Evolutionary conservation across 176 grass and related monocot genomes (phyloP), one percentile per base, ranked within the genome.

Genomic region (Oryza punctata): DNA sequence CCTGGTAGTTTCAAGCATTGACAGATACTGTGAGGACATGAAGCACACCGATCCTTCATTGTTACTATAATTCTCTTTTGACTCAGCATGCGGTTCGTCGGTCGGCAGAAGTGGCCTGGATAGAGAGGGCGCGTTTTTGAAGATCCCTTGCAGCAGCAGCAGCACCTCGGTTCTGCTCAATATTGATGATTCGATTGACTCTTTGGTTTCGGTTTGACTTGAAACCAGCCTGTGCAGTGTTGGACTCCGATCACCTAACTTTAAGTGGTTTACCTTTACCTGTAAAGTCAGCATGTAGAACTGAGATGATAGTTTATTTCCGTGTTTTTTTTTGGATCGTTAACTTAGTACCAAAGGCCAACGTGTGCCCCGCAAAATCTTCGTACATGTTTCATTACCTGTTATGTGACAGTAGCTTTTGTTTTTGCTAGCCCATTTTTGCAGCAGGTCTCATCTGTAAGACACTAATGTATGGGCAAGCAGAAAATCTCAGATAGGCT

Each of bases 231-330:
- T 72, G 77, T 81, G 82, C 72, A 85, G 72, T 84, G 63, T 76
- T 73, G 72, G 49, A 78, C 79, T 74, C 79, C 23, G 12, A 27
- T 47, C 74, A 65, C 15, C 80, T 83, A 75, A 87, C 74, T 69
- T 72, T 12, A 78, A 82, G 88, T 45, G 73, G 46, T 37, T 61
- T 52, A 52, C 38, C 68, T 37, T 61, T 52, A 52, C 38, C 68
- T 72, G 65, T 67, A 72, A 70, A 81, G 41, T 63, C 88, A 69
- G 37, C 75, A 75, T 79, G 80, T 75, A 84, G 88, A 69, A 68
- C 44, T 29, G 50, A 69, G 74, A 63, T 82, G 38, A 13, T 78
- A 82, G 73, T 75, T 78, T 59, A 30, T 21, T 70, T 65, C 12
- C 33, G 8, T 76, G 29, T 54, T 10, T 60, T 45, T 38, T 79